Percentiles rank a stretch among this genome's conserved stretches.
Evolutionary conservation across 2,329 filamentous ascomycete genomes (phyloP).

Genomic region (Fusarium coffeatum): DNA sequence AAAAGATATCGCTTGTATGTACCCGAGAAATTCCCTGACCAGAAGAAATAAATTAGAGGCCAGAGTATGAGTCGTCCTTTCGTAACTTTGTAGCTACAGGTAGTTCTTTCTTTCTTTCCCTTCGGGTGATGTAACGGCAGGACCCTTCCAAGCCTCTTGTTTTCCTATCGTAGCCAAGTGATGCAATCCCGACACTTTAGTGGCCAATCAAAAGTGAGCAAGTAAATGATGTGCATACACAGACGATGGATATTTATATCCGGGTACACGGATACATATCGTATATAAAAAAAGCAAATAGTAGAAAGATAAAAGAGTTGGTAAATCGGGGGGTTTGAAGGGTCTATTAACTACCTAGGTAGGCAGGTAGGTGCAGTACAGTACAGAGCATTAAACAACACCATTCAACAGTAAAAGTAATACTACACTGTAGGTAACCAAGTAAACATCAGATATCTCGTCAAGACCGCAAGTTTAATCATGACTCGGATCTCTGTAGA

Average conservation of each 20-base stretch:
- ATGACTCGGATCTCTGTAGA: not conserved
- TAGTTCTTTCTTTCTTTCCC: not conserved
- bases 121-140: not conserved
- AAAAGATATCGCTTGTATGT: not conserved
- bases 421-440: not conserved
- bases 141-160: not conserved
- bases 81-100: not conserved
- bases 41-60: not conserved
- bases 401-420: not conserved
- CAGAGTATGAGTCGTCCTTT: not conserved
- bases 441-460: not conserved
- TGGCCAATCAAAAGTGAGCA: not conserved
- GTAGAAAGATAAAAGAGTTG: not conserved
- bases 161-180: not conserved
- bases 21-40: not conserved
- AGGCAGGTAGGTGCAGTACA: too few relatives aligned
- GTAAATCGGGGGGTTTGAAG: not conserved
- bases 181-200: constrained; percentile 3
- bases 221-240: constrained; percentile 10
- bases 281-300: not conserved
- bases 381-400: not conserved
- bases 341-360: not conserved
- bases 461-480: not conserved
- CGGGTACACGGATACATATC: not conserved
- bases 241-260: not conserved